Evolutionary conservation across 1,284 basidiomycete species (phyloP).

Genomic region (Sanghuangporus weigelae): DNA sequence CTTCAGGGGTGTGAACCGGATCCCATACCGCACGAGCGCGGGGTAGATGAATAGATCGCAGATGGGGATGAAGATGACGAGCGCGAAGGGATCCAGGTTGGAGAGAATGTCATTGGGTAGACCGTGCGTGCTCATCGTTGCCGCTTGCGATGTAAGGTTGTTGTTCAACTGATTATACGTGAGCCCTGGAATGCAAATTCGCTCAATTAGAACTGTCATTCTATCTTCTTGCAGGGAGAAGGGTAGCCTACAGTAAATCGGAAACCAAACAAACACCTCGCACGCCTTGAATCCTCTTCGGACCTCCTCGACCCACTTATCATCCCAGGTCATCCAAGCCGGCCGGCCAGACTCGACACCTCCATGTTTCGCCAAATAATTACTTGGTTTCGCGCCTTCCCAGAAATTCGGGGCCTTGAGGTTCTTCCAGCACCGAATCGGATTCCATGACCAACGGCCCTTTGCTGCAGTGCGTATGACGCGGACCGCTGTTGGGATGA

Average conservation of each 20-base stretch:
- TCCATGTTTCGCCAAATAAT: conserved; percentile 22
- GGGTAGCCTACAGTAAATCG: conserved; percentile 54
- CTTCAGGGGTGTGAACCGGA: conserved; percentile 37
- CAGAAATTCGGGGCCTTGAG: conserved; percentile 67
- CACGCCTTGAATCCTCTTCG: conserved; percentile 82
- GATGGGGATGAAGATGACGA: conserved; percentile 72
- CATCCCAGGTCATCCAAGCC: conserved; percentile 71
- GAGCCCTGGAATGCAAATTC: conserved; percentile 45
- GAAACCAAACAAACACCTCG: conserved; percentile 75
- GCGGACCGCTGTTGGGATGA: conserved; percentile 50
- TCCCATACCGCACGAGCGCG: conserved; percentile 29
- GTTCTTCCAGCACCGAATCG: conserved; percentile 41
- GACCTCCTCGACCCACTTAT: conserved; percentile 81
- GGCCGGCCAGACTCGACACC: conserved; percentile 35
- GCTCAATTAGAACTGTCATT: conserved; percentile 3
- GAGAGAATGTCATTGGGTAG: conserved; percentile 80
- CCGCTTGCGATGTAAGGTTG: conserved; percentile 76
- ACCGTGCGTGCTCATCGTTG: conserved; percentile 67
- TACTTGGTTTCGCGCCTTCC: conserved; percentile 72
- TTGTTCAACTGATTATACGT: conserved; percentile 73
- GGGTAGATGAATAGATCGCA: conserved; percentile 57
- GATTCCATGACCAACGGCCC: conserved; percentile 58
- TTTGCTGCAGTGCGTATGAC: conserved; percentile 45
- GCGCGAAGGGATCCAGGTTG: conserved; percentile 73
- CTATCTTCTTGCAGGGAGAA: not conserved